Conservation (phyloP, 2,329 filamentous ascomycete species). For the Ciborinia camelliae region DNA sequence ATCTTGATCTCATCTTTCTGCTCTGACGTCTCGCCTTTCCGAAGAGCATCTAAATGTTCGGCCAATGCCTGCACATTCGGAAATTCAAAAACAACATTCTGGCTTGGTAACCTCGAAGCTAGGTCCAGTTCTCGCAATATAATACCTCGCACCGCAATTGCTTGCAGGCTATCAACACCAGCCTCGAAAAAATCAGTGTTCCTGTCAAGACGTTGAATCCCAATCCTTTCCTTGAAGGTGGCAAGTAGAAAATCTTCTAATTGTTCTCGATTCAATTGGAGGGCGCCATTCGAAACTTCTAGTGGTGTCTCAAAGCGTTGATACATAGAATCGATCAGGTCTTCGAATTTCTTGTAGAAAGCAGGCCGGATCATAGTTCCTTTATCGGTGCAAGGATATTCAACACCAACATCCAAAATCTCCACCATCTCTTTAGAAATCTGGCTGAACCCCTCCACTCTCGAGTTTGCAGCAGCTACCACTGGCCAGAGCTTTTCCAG, state of each 20-base stretch:
- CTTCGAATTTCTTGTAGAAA: conserved; percentile 45
- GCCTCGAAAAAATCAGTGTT: conserved; percentile 56
- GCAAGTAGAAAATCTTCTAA: conserved; percentile 19
- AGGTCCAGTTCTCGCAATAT: conserved; percentile 52
- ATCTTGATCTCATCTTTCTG: conserved; percentile 37
- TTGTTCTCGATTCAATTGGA: conserved; percentile 7
- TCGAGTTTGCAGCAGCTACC: conserved; percentile 50
- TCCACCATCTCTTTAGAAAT: conserved; percentile 52
- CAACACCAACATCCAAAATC: conserved; percentile 43
- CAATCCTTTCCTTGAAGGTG: conserved; percentile 17
- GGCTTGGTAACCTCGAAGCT: conserved; percentile 44
- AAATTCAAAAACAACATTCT: conserved; percentile 59
- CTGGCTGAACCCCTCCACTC: conserved; percentile 50
- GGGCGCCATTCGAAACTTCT: neutral
- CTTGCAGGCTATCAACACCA: conserved; percentile 57
- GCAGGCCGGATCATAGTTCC: conserved; percentile 51
- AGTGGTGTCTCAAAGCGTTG: conserved; percentile 19
- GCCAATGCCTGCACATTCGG: conserved; percentile 49
- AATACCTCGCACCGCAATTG: conserved; percentile 50
- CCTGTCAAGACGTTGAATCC: conserved; percentile 22
- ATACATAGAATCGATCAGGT: conserved; percentile 44
- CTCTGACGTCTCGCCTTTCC: conserved; percentile 37
- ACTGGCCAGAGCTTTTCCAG: conserved; percentile 49
- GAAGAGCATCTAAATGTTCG: conserved; percentile 44
- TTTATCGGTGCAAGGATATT: conserved; percentile 52